Percentiles rank a stretch among this genome's conserved stretches.
phyloP scores from a whole-genome alignment of 2,329 filamentous ascomycete species.

The Parascedosporium putredinis region DNA sequence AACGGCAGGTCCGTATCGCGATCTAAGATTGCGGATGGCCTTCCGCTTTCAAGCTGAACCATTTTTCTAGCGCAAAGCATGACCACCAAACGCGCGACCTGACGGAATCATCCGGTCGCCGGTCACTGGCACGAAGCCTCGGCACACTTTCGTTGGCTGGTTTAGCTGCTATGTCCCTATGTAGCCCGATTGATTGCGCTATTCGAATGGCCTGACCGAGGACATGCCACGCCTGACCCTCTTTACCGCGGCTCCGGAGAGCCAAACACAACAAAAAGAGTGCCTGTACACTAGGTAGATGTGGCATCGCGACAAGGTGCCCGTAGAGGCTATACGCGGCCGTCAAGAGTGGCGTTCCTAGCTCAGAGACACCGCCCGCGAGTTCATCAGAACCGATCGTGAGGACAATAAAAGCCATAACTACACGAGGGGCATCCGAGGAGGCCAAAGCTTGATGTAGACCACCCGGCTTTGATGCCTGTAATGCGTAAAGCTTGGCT shows the following conservation, averaged over 20 bases:
- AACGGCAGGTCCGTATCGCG: not conserved
- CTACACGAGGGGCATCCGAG: slow-evolving; percentile 9
- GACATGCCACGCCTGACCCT: slow-evolving; percentile 18
- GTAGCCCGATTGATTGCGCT: slow-evolving; percentile 17
- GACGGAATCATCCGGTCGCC: not conserved
- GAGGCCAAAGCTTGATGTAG: not conserved
- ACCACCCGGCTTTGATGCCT: not conserved
- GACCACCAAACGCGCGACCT: not conserved
- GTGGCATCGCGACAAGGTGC: slow-evolving; percentile 13
- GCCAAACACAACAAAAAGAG: slow-evolving; percentile 13
- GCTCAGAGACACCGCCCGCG: slow-evolving; percentile 8
- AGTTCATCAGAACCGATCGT: slow-evolving; percentile 14
- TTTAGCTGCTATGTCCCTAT: slow-evolving; percentile 4
- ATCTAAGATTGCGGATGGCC: not conserved
- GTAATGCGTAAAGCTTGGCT: slow-evolving; percentile 1
- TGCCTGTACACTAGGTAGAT: slow-evolving; percentile 14
- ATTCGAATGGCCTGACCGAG: slow-evolving; percentile 16
- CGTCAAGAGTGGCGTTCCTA: slow-evolving; percentile 10
- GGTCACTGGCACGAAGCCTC: not conserved
- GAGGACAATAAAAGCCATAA: slow-evolving; percentile 12
- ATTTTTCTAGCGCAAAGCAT: not conserved
- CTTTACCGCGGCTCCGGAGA: slow-evolving; percentile 13
- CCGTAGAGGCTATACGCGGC: slow-evolving; percentile 14
- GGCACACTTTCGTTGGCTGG: not conserved
- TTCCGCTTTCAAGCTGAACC: not conserved